Conservation (phyloP, 495 filamentous ascomycete species). For the Aspergillus carlsbadensis region DNA sequence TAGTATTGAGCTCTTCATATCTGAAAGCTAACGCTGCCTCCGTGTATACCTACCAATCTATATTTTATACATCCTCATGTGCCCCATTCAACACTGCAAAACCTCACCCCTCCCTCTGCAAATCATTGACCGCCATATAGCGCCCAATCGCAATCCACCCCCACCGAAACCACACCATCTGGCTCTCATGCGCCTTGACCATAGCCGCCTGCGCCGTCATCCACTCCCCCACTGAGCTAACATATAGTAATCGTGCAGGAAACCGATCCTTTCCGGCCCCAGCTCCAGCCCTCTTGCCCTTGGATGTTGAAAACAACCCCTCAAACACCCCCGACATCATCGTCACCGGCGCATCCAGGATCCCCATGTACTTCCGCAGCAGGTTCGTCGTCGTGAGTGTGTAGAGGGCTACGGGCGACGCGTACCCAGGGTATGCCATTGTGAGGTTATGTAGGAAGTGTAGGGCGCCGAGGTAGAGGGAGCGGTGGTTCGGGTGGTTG, state of each 20-base stretch:
- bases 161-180: constrained; percentile 99
- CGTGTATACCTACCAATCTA: background rate
- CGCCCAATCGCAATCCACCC: constrained; percentile 88
- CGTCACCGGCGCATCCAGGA: constrained; percentile 71
- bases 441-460: constrained; percentile 64
- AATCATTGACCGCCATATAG: constrained; percentile 95
- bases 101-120: constrained; percentile 59
- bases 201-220: constrained; percentile 78
- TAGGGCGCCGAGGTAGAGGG: constrained; percentile 78
- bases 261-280: constrained; percentile 31
- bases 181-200: constrained; percentile 83
- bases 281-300: constrained; percentile 18
- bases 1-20: too few species aligned
- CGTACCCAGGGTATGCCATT: constrained; percentile 63
- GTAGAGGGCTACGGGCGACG: constrained; percentile 76
- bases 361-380: constrained; percentile 73
- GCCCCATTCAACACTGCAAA: too few species aligned
- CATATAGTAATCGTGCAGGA: constrained; percentile 62
- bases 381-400: constrained; percentile 71
- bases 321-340: constrained; percentile 48
- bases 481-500: constrained; percentile 86
- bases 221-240: constrained; percentile 61
- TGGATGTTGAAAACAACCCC: constrained; percentile 34
- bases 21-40: background rate
- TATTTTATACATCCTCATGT: background rate